Percentiles rank a stretch among this genome's conserved stretches.
Evolutionary conservation across 768 basidiomycete genomes (phyloP).

Genomic region (Hygrophoropsis aurantiaca): DNA sequence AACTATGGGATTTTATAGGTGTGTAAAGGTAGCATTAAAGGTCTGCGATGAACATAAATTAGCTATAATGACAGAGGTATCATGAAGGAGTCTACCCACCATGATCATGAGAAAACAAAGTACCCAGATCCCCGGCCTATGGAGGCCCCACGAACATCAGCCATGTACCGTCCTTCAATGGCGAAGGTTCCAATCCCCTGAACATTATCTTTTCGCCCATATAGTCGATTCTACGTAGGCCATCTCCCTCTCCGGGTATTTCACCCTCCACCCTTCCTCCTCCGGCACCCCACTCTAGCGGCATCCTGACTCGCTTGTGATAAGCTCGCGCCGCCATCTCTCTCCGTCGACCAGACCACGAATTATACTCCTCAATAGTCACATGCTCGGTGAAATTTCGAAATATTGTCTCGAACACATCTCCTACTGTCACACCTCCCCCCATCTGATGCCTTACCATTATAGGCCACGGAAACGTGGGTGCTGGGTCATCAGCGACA

Average conservation of each 20-base stretch:
- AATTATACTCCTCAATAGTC: constrained; percentile 20
- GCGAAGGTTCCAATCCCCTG: constrained; percentile 51
- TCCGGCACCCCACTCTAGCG: constrained; percentile 23
- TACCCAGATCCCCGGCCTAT: too few relatives aligned
- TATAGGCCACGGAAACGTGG: constrained; percentile 56
- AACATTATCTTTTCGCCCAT: constrained; percentile 50
- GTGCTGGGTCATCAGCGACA: constrained; percentile 51
- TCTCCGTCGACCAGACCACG: constrained; percentile 27
- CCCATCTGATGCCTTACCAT: constrained; percentile 46
- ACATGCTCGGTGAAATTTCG: constrained; percentile 40
- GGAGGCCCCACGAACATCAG: constrained; percentile 28
- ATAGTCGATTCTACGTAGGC: constrained; percentile 43
- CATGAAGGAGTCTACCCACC: too few relatives aligned
- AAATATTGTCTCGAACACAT: constrained; percentile 50
- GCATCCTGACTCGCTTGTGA: constrained; percentile 20
- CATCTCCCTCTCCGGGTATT: constrained; percentile 17
- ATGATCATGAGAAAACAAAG: too few relatives aligned
- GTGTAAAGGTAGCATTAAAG: too few relatives aligned
- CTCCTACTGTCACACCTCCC: constrained; percentile 46
- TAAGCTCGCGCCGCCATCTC: constrained; percentile 32
- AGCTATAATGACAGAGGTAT: too few relatives aligned
- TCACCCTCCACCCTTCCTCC: constrained; percentile 21
- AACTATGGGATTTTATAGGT: too few relatives aligned
- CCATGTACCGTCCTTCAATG: constrained; percentile 41
- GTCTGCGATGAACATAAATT: too few relatives aligned